These are phyloP conservation scores for Ceratobasidium papillatum DNA, from an alignment of 1,284 basidiomycete species.

Conservation along the genomic window DNA sequence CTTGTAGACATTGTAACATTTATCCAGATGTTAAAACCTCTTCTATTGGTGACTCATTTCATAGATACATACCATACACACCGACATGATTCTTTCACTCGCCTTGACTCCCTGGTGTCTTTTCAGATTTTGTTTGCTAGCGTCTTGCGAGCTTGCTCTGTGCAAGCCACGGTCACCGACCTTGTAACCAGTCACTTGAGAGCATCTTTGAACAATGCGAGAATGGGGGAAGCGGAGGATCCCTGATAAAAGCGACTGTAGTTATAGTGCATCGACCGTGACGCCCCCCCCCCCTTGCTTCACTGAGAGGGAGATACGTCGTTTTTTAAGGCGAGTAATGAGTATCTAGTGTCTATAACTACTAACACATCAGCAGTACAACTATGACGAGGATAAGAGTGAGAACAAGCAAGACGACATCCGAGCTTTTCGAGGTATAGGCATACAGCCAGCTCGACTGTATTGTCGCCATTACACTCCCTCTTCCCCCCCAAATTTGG, in stretches of 20 bases:
- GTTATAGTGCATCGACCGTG: not conserved
- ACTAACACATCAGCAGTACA: conserved; percentile 47
- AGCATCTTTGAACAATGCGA: not conserved
- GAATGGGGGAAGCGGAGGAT: conserved; percentile 6
- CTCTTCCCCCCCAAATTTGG: too few species aligned
- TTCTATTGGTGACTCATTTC: too few species aligned
- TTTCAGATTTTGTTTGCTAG: not conserved
- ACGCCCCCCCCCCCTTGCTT: not conserved
- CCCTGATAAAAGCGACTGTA: not conserved
- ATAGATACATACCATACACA: too few species aligned
- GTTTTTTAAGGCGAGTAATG: conserved; percentile 15
- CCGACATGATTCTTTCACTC: too few species aligned
- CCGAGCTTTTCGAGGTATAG: conserved; percentile 25
- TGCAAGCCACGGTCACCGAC: not conserved
- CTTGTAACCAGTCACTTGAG: not conserved
- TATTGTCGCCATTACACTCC: conserved; percentile 38
- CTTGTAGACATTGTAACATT: too few species aligned
- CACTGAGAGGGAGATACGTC: conserved; percentile 6
- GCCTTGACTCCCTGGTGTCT: not conserved
- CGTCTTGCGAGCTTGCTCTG: not conserved
- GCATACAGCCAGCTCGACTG: conserved; percentile 48
- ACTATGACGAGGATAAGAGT: conserved; percentile 49
- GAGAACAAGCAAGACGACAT: conserved; percentile 34
- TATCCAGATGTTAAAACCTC: too few species aligned
- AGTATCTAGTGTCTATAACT: conserved; percentile 5